Evolutionary conservation across 78 protist genomes (phyloP).

Genomic region (Chrysochromulina parva): DNA sequence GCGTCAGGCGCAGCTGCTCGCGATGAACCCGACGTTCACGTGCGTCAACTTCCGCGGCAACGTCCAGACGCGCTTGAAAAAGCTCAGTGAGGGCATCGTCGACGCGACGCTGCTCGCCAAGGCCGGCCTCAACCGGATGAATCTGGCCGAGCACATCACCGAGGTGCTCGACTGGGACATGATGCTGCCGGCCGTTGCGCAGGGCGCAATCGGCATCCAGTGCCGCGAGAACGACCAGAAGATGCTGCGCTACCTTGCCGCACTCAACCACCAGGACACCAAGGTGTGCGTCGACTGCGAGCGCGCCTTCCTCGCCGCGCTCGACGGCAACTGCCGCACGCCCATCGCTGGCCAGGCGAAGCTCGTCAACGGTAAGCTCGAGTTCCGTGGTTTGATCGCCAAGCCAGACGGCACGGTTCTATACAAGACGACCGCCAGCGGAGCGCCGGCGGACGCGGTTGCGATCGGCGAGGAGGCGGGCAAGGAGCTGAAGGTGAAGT

Average conservation of each 20-base stretch:
- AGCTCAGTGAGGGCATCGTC: slow-evolving; percentile 56
- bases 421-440: not conserved
- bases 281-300: slow-evolving; percentile 28
- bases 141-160: not conserved
- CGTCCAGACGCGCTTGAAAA: slow-evolving; percentile 71
- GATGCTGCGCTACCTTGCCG: not conserved
- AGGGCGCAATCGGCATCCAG: slow-evolving; percentile 76
- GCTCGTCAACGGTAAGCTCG: not conserved
- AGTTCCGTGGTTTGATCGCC: slow-evolving; percentile 3
- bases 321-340: slow-evolving; percentile 37
- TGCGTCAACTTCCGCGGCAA: slow-evolving; percentile 72
- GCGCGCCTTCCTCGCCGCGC: slow-evolving; percentile 39
- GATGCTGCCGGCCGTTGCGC: slow-evolving; percentile 67
- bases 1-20: slow-evolving; percentile 4
- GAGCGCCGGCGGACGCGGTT: not conserved
- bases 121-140: slow-evolving; percentile 74
- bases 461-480: not conserved
- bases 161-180: not conserved
- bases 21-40: not conserved
- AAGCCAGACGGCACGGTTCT: not conserved
- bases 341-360: slow-evolving; percentile 32
- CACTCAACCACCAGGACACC: slow-evolving; percentile 13
- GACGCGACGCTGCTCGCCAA: slow-evolving; percentile 75
- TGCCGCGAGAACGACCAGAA: slow-evolving; percentile 40
- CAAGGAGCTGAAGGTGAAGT: not conserved